Base-by-base conservation (phyloP, 2,329 filamentous ascomycete genomes). In the Sporothrix luriei region DNA sequence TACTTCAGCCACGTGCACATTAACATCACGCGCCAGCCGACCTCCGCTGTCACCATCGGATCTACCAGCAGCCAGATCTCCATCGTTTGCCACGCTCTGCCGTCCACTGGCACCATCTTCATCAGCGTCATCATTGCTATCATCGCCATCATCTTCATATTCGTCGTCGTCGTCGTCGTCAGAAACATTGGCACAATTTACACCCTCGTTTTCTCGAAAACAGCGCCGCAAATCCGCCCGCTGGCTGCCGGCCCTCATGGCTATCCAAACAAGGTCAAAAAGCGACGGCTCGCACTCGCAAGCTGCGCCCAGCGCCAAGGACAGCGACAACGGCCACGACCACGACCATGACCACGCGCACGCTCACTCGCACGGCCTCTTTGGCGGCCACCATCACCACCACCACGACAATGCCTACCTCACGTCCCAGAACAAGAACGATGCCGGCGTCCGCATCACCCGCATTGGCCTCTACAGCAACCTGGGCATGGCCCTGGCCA, bases 391-490 rank as follows among this genome's bases (percentile, higher is more conserved):
- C 75, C 88, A 92, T 78, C 91, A 94, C 76, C 89, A 94, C 76
- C 89, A 93, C 77, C 91, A 95, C 79, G 93, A 97, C 80, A 95
- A 92, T 80, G 87, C 88, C 54, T 95, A 93, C 78, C 84, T 97
- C 65, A 91, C 88, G 4, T 94, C 91, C 7, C 85, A 84, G 73
- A 92, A 97, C 81, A 95, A 93, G 81, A 90, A 91, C 74, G 95
- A 99, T 80, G 93, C 95, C 65, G 93, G 93, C 74, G 96, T 97
- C 75, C 90, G 93, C 76, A 97, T 97, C 77, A 99, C 95, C 67
- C 86, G 93, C 73, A 91, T 98, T 75, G 93, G 93, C 33, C 85
- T 97, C 59, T 91, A 90, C 77, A 92, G 94, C 75, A 99, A 99
- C 79, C 84, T 98, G 68, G 90, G 89, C 77, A 98, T 99, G 94